A percentile compares a stretch with the other conserved stretches of the same genome.
Conservation (phyloP, 306 rosid genomes). For the Carpinus viminea region DNA sequence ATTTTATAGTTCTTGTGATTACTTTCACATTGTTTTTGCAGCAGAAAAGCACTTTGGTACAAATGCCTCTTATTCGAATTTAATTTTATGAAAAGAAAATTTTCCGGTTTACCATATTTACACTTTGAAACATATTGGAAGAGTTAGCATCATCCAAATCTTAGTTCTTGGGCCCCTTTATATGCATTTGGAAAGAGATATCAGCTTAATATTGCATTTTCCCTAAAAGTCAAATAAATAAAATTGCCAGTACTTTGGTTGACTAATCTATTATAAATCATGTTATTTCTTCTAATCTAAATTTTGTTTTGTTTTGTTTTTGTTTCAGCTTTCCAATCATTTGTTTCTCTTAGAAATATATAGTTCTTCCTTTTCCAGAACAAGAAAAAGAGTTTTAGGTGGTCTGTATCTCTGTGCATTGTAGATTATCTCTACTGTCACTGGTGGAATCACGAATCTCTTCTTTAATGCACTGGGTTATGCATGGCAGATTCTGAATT, state of each 20-base stretch:
- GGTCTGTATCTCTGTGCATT: slow-evolving; percentile 8
- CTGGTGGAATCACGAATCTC: slow-evolving; percentile 83
- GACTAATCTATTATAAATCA: background rate
- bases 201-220: background rate
- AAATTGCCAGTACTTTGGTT: slow-evolving; percentile 5
- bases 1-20: background rate
- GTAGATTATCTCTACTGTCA: slow-evolving; percentile 82
- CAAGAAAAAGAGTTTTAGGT: slow-evolving; percentile 13
- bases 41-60: background rate
- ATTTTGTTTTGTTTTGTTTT: no score
- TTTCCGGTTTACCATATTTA: background rate
- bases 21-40: background rate
- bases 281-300: background rate
- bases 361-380: no score
- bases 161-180: background rate
- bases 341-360: background rate
- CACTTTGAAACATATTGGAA: background rate
- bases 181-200: background rate
- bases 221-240: background rate
- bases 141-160: background rate
- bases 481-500: slow-evolving; percentile 77
- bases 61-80: background rate
- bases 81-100: background rate
- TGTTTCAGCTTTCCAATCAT: no score
- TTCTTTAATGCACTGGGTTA: slow-evolving; percentile 73